A percentile compares a stretch with the other conserved stretches of the same genome.
These are phyloP conservation scores for Saccharum hybrid DNA, from an alignment of 202 grass and related monocot species.

Conservation along the genomic window DNA sequence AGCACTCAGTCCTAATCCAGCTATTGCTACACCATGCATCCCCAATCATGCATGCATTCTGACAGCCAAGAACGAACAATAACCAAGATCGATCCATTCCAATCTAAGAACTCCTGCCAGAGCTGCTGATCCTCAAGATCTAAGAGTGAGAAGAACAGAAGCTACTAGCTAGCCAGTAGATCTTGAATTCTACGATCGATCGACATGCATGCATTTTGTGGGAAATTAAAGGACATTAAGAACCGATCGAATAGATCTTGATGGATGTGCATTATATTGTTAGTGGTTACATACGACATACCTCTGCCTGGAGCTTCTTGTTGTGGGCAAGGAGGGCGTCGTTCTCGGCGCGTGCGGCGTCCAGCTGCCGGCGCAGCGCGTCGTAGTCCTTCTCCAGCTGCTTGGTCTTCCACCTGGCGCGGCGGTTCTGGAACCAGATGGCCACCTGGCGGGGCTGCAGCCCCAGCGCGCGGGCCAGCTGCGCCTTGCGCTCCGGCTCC, in stretches of 20 bases:
- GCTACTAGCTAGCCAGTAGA: not conserved
- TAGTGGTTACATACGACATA: slow-evolving; percentile 15
- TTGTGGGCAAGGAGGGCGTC: slow-evolving; percentile 67
- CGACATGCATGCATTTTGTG: not conserved
- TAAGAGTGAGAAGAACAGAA: not conserved
- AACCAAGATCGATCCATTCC: not conserved
- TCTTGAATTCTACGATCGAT: not conserved
- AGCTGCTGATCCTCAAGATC: slow-evolving; percentile 7
- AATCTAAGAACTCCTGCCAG: not conserved
- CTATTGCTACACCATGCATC: not conserved
- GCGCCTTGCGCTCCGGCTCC: slow-evolving; percentile 75
- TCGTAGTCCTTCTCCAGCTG: slow-evolving; percentile 82
- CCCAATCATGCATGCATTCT: not conserved
- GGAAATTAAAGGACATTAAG: too few relatives aligned
- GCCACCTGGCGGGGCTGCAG: slow-evolving; percentile 76
- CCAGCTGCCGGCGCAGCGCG: slow-evolving; percentile 60
- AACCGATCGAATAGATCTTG: too few relatives aligned
- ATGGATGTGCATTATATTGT: not conserved
- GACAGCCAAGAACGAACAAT: slow-evolving; percentile 6
- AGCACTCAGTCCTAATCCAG: slow-evolving; percentile 30
- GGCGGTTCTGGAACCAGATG: slow-evolving; percentile 87
- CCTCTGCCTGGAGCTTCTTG: slow-evolving; percentile 80
- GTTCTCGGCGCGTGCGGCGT: slow-evolving; percentile 71
- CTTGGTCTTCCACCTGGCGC: slow-evolving; percentile 81
- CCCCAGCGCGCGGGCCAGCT: slow-evolving; percentile 68